phyloP scores from a whole-genome alignment of 2,329 filamentous ascomycete genomes.

The Lasiodiplodia citricola region DNA sequence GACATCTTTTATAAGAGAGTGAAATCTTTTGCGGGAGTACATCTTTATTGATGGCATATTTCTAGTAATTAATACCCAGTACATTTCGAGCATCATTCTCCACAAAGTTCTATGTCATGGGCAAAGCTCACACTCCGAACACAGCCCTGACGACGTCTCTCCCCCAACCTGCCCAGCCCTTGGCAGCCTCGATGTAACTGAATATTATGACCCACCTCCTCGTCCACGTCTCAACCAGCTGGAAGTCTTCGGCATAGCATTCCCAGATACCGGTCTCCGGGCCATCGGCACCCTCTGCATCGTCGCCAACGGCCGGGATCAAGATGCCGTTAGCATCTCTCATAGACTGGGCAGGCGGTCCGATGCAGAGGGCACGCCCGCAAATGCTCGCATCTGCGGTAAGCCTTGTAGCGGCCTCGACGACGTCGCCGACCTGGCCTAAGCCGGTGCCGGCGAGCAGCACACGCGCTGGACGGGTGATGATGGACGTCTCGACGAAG shows the following conservation, averaged over 20 bases:
- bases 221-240: conserved; percentile 62
- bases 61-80: background rate
- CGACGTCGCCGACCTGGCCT: conserved; percentile 63
- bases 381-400: conserved; percentile 63
- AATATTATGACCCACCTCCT: conserved; percentile 60
- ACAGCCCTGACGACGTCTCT: conserved; percentile 41
- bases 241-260: conserved; percentile 64
- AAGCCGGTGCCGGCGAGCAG: conserved; percentile 63
- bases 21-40: background rate
- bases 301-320: conserved; percentile 20
- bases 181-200: conserved; percentile 55
- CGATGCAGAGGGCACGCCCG: conserved; percentile 64
- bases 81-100: background rate
- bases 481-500: conserved; percentile 68
- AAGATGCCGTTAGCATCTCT: conserved; percentile 46
- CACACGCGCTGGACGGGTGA: conserved; percentile 53
- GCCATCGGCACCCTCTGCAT: conserved; percentile 34
- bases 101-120: background rate
- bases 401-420: conserved; percentile 67
- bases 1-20: background rate
- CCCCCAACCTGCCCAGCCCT: conserved; percentile 61
- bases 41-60: background rate
- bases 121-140: conserved; percentile 28
- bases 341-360: conserved; percentile 59
- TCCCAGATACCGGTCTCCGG: conserved; percentile 63